These are phyloP conservation scores for Macrophomina phaseolina DNA, from an alignment of 2,329 filamentous ascomycete genomes.

Conservation along the genomic window DNA sequence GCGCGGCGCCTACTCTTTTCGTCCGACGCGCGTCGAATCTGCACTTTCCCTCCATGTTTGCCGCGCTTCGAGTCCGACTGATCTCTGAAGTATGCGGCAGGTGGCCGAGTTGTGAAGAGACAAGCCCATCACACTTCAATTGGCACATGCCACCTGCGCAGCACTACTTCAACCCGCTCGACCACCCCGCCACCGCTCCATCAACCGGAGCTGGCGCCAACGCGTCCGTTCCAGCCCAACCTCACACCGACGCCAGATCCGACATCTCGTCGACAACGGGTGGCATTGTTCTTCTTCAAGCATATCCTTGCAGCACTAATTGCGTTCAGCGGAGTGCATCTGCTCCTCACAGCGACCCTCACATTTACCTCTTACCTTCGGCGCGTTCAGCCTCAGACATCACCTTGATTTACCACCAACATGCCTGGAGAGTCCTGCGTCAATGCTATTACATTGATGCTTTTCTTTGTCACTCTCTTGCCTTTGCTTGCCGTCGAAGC, in stretches of 20 bases:
- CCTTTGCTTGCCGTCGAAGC: not conserved
- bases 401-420: not conserved
- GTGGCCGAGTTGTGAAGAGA: not conserved
- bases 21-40: constrained; percentile 3
- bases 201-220: not conserved
- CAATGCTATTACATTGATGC: not conserved
- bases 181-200: not conserved
- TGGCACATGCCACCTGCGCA: not conserved
- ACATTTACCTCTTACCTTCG: not conserved
- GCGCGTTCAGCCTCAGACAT: not conserved
- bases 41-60: not conserved
- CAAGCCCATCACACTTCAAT: not conserved
- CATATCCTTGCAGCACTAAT: not conserved
- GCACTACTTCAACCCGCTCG: not conserved
- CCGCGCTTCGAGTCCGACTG: not conserved
- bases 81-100: not conserved
- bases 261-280: constrained; percentile 8
- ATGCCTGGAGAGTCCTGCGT: not conserved
- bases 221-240: not conserved
- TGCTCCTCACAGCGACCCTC: not conserved
- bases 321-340: not conserved
- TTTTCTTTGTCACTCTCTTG: not conserved
- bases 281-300: not conserved
- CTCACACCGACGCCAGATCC: not conserved
- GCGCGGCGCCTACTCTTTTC: not conserved